Evolutionary conservation across 176 grass and related monocot species (phyloP), one percentile per base, ranked within the genome.

Genomic region (Eleusine coracana): DNA sequence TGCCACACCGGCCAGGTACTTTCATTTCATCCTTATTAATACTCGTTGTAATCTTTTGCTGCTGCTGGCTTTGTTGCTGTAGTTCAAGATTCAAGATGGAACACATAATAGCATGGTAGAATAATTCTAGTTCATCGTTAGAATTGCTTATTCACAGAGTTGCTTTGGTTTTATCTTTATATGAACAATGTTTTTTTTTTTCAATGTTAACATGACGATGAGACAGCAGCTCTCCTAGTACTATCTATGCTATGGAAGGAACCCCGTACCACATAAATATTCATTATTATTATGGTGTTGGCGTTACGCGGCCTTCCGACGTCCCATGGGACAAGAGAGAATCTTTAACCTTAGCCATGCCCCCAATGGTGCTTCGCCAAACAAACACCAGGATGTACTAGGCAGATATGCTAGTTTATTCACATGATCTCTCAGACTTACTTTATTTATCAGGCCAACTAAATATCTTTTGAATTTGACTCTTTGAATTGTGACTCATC

Each of bases 1-100:
- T 87, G 12, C 81, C 81, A 17, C 88, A 86, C 46, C 94, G 87
- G 18, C 91, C 85, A 55, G 88, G 91, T 73, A 51, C 25, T 73
- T 28, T 0, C 10, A 68, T 69, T 14, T 23, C 56, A 23, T 23
- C 23, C 0, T 29, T 28, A 58, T 21, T 56, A 21, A 52, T 17
- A 21, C 5, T 5, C 20, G n/a, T n/a, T 7, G 9, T 9, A 60
- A 27, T 18, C 58, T 23, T 23, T 58, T 8, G 1, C 9, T 25
- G 1, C 20, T 25, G 17, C 6, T 21, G 7, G 0, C 7, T 21
- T 60, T 50, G 21, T 59, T 59, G 6, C 56, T 59, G 20, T 10
- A 20, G 1, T 54, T 6, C 11, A 46, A 10, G 44, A 46, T 46
- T 46, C 44, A 46, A 11, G 8, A 12, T 34, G 11, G 10, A 46